Conservation (phyloP, 345 rosid genomes). For the Citrus sinensis region DVS_A1.0 CM039168.1:6132001-6132500, state of each 20-base stretch:
- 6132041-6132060: constrained; percentile 78
- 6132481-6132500: constrained; percentile 79
- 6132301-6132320: constrained; percentile 94
- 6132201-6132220: constrained; percentile 97
- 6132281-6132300: constrained; percentile 96
- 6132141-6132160: constrained; percentile 93
- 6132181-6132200: constrained; percentile 87
- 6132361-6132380: constrained; percentile 85
- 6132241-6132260: constrained; percentile 79
- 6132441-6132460: constrained; percentile 73
- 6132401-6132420: constrained; percentile 83
- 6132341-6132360: constrained; percentile 86
- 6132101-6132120: constrained; percentile 87
- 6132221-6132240: constrained; percentile 92
- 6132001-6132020: constrained; percentile 83
- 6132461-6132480: constrained; percentile 72
- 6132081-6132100: constrained; percentile 70
- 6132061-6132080: constrained; percentile 73
- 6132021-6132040: constrained; percentile 74
- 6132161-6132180: constrained; percentile 87
- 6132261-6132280: constrained; percentile 76
- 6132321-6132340: constrained; percentile 69
- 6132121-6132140: constrained; percentile 78
- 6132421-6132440: constrained; percentile 93
- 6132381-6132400: constrained; percentile 78